Evolutionary conservation across 1,139 yeast species (phyloP).

Genomic region (Pichia inconspicua): DNA sequence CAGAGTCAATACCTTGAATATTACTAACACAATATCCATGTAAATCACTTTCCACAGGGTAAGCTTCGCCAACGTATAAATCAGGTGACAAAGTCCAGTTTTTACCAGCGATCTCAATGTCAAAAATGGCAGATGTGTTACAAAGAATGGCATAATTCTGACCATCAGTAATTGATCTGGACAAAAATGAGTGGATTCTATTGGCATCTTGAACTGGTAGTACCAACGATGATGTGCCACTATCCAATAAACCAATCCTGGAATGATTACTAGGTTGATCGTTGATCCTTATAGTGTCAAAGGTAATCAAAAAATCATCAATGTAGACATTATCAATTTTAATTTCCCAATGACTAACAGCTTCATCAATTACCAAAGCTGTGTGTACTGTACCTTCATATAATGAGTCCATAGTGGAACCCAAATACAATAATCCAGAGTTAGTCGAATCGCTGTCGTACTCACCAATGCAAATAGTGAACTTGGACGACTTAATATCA

Average conservation of each 20-base stretch:
- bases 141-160: conserved; percentile 55
- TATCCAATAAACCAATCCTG: conserved; percentile 49
- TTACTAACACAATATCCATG: conserved; percentile 57
- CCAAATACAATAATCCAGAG: conserved; percentile 40
- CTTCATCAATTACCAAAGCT: conserved; percentile 33
- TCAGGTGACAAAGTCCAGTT: conserved; percentile 40
- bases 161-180: conserved; percentile 45
- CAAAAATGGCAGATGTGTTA: conserved; percentile 35
- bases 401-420: conserved; percentile 34
- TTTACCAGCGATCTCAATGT: conserved; percentile 35
- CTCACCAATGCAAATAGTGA: conserved; percentile 36
- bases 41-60: conserved; percentile 30
- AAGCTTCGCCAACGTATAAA: conserved; percentile 43
- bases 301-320: conserved; percentile 29
- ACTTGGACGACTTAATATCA: conserved; percentile 32
- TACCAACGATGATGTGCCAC: conserved; percentile 60
- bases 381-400: conserved; percentile 39
- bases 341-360: conserved; percentile 47
- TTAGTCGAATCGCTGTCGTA: conserved; percentile 29
- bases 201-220: conserved; percentile 52
- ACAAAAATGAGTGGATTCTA: conserved; percentile 44
- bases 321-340: conserved; percentile 34
- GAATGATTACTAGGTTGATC: conserved; percentile 15
- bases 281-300: conserved; percentile 24
- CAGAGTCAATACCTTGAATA: conserved; percentile 45